Evolutionary conservation across 2,329 filamentous ascomycete genomes (phyloP).

Genomic region (Botrytis paeoniae): DNA sequence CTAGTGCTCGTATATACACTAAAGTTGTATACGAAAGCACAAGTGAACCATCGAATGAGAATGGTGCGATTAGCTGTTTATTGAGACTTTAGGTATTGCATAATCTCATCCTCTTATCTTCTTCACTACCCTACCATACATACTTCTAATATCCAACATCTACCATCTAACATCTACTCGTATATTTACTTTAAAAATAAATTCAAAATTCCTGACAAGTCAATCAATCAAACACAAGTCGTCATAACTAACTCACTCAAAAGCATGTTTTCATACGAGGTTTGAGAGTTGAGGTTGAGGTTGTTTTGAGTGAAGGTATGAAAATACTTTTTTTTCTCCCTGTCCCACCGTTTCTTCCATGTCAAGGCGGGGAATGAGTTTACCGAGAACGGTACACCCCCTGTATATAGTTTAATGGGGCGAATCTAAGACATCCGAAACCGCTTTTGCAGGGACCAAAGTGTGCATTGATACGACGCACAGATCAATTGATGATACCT

Average conservation of each 20-base stretch:
- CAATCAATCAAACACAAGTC: background rate
- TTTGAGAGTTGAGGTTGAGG: background rate
- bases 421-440: conserved; percentile 5
- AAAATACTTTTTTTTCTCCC: background rate
- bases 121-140: background rate
- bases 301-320: conserved; percentile 4
- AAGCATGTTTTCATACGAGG: conserved; percentile 3
- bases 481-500: background rate
- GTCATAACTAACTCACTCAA: background rate
- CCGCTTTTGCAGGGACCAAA: background rate
- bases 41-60: background rate
- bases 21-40: background rate
- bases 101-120: background rate
- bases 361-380: background rate
- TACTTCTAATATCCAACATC: background rate
- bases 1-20: background rate
- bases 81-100: background rate
- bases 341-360: background rate
- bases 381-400: background rate
- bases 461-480: background rate
- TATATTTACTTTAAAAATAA: background rate
- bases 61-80: background rate
- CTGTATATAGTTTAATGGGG: background rate
- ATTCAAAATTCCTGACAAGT: background rate
- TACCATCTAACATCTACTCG: background rate